These are phyloP conservation scores for Fusarium solani-melongenae DNA, from an alignment of 2,329 filamentous ascomycete genomes.

Conservation along the genomic window DNA sequence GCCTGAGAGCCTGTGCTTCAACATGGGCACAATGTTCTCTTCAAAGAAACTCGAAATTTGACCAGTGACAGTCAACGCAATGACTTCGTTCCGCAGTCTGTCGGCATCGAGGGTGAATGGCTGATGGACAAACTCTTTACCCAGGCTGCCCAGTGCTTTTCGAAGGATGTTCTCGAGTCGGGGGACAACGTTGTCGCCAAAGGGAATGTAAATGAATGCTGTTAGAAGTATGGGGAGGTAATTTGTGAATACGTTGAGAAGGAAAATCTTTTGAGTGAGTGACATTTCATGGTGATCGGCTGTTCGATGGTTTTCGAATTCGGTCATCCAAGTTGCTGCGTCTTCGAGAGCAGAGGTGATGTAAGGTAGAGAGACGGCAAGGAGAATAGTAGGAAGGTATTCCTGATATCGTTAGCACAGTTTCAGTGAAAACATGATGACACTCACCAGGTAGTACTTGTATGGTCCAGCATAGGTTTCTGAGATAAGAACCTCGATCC, in stretches of 20 bases:
- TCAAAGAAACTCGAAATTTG: constrained; percentile 78
- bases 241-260: constrained; percentile 83
- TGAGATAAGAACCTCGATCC: constrained; percentile 79
- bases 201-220: constrained; percentile 83
- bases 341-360: constrained; percentile 71
- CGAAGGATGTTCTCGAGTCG: constrained; percentile 71
- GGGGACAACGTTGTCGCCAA: constrained; percentile 74
- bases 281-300: constrained; percentile 75
- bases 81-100: constrained; percentile 76
- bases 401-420: constrained; percentile 57
- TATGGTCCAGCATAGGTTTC: constrained; percentile 78
- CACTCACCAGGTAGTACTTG: constrained; percentile 69
- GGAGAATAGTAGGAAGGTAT: constrained; percentile 77
- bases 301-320: constrained; percentile 82
- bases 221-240: constrained; percentile 82
- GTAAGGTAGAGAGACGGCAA: constrained; percentile 74
- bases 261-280: constrained; percentile 78
- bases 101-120: constrained; percentile 74
- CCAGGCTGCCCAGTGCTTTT: constrained; percentile 58
- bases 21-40: constrained; percentile 75
- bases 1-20: constrained; percentile 68
- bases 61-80: constrained; percentile 79
- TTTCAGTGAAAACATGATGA: fast-evolving
- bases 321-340: constrained; percentile 71
- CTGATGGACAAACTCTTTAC: constrained; percentile 61